Base-by-base conservation (phyloP, 805 yeast species). In the Wickerhamiella vanderwaltii region DNA sequence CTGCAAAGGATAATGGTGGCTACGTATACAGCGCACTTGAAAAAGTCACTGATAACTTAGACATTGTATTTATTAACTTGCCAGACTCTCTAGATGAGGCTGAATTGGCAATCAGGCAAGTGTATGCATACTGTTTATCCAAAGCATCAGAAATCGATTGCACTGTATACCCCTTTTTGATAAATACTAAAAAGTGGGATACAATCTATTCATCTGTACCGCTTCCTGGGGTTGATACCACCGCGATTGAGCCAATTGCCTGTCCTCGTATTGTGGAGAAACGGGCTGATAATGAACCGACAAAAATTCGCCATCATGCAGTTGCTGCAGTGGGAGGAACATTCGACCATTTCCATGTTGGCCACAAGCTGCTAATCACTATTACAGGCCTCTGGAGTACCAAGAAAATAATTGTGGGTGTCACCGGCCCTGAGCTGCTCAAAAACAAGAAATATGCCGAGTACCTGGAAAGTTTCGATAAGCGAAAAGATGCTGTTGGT, bases 291-390 rank as follows among this genome's bases (percentile, higher is more conserved):
- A n/a, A 25, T 18, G 9, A 12, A 6, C 24, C 25, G 1, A 13
- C 23, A 22, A 3, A 7, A n/a, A 13, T 12, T 20, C 25, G 17
- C 12, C 11, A 20, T 23, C 25, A n/a, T 17, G 29, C 16, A 2
- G 41, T 24, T 1, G 57, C 48, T 0, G 60, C 95, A 0, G 77
- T 88, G 1, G 98, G 98, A 0, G 99, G 99, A 0, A 91, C 98
- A 0, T 91, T 91, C 63, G 99, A 91, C 56, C 97, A 91, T 61
- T 56, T 91, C 28, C 99, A 91, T 52, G 94, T 81, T 55, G 99
- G 97, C 0, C 99, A 91, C 61, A 84, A 82, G 58, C 79, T 91
- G 22, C 64, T 91, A 20, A 65, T 91, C 7, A 77, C 91, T 0
- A 66, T 82, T 45, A 68, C 94, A 0, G 73, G 76, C 0, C 85